phyloP scores from a whole-genome alignment of 2,329 filamentous ascomycete species.

The Colletotrichum sp. region DNA sequence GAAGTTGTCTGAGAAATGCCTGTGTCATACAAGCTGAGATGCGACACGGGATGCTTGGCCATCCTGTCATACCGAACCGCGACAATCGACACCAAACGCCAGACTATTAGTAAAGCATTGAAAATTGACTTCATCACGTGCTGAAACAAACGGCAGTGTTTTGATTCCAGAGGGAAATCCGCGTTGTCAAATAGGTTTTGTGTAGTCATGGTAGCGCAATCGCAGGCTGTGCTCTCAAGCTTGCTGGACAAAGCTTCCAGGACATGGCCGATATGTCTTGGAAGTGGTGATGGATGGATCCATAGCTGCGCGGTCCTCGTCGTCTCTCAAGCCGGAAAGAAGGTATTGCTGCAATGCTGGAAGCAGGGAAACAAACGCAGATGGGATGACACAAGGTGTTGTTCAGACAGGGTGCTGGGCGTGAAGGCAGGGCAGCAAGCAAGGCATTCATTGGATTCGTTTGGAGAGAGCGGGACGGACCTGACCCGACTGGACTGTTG shows the following conservation, averaged over 20 bases:
- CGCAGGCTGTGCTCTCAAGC: background rate
- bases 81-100: background rate
- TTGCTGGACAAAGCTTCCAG: background rate
- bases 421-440: background rate
- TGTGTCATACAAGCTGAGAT: background rate
- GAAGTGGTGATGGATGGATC: background rate
- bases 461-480: background rate
- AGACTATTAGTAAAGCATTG: background rate
- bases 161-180: background rate
- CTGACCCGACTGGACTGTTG: background rate
- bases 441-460: background rate
- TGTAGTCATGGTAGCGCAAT: background rate
- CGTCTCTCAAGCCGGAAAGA: background rate
- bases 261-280: background rate
- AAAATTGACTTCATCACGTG: background rate
- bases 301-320: background rate
- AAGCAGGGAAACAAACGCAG: background rate
- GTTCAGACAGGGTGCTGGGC: background rate
- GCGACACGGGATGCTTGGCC: background rate
- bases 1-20: background rate
- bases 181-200: background rate
- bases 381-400: slow-evolving; percentile 1
- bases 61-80: background rate
- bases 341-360: background rate
- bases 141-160: background rate